Percentiles rank a stretch among this genome's conserved stretches.
phyloP scores from a whole-genome alignment of 768 basidiomycete species.

The Mrakia gelida region DNA sequence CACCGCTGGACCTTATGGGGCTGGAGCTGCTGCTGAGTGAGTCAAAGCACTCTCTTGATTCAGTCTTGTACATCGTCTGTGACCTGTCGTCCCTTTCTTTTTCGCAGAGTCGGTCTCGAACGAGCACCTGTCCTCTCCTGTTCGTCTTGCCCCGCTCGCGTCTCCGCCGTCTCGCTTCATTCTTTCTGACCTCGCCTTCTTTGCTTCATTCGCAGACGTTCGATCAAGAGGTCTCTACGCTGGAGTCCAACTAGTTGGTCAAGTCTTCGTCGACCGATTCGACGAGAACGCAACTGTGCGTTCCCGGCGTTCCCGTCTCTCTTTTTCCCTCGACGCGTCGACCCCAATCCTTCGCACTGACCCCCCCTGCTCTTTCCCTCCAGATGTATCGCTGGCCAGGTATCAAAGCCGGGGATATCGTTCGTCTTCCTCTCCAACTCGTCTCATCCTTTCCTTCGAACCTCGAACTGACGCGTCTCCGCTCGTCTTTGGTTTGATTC shows the following conservation, averaged over 20 bases:
- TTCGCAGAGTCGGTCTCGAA: conserved; percentile 37
- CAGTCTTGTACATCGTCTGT: no score
- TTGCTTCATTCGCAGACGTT: not conserved
- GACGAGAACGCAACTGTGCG: conserved; percentile 34
- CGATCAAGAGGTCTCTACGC: conserved; percentile 42
- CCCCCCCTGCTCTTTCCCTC: not conserved
- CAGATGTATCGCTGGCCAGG: conserved; percentile 28
- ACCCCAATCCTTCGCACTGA: not conserved
- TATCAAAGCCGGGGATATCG: conserved; percentile 32
- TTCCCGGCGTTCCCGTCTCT: no score
- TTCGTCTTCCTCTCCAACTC: no score
- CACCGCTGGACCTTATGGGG: conserved; percentile 43
- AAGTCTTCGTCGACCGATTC: conserved; percentile 39
- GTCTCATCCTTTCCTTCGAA: no score
- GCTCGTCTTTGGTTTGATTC: not conserved
- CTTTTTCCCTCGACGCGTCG: not conserved
- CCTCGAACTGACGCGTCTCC: not conserved
- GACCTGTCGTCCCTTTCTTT: no score
- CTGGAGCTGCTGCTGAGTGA: conserved; percentile 42
- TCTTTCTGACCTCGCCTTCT: no score
- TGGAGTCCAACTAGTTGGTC: conserved; percentile 44
- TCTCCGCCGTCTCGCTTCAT: not conserved
- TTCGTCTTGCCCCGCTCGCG: conserved; percentile 35
- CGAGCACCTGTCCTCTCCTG: conserved; percentile 41
- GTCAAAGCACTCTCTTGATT: no score